Conservation (phyloP, 148 eudicot species). For the Fagopyrum homotropicum region DNA sequence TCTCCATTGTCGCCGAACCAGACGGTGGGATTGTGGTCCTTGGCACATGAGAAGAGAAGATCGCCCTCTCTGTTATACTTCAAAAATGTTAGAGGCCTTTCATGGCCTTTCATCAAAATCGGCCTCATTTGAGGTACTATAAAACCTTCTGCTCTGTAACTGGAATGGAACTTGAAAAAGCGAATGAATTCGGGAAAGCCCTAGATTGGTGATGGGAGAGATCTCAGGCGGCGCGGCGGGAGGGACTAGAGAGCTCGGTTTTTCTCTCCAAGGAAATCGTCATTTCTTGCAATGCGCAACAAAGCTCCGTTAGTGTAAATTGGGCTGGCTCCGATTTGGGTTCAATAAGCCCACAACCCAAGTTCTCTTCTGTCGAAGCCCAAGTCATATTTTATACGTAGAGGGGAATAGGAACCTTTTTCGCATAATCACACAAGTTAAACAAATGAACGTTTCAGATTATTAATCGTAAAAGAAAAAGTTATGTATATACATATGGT, state of each 20-base stretch:
- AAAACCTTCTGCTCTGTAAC: not conserved
- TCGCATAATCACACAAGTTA: too few species aligned
- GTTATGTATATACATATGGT: too few species aligned
- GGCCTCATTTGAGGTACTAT: constrained; percentile 53
- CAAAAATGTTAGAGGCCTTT: constrained; percentile 82
- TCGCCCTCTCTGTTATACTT: constrained; percentile 87
- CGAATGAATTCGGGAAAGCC: not conserved
- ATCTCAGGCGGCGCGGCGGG: not conserved
- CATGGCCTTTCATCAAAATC: constrained; percentile 94
- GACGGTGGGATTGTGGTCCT: constrained; percentile 63
- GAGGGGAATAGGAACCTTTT: too few species aligned
- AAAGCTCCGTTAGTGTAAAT: too few species aligned
- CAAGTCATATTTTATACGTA: too few species aligned
- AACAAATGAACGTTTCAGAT: too few species aligned
- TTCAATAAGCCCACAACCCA: too few species aligned
- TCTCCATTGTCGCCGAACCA: constrained; percentile 79
- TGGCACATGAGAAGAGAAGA: constrained; percentile 64
- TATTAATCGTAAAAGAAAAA: too few species aligned
- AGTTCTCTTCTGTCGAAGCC: too few species aligned
- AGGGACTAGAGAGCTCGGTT: not conserved
- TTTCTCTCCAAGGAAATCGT: not conserved
- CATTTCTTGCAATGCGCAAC: not conserved
- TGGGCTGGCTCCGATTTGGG: too few species aligned
- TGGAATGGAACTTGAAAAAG: not conserved
- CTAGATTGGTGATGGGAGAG: not conserved